A percentile compares a stretch with the other conserved stretches of the same genome.
Conservation (phyloP, 768 basidiomycete species). For the Boletus tylopilopsis region DNA sequence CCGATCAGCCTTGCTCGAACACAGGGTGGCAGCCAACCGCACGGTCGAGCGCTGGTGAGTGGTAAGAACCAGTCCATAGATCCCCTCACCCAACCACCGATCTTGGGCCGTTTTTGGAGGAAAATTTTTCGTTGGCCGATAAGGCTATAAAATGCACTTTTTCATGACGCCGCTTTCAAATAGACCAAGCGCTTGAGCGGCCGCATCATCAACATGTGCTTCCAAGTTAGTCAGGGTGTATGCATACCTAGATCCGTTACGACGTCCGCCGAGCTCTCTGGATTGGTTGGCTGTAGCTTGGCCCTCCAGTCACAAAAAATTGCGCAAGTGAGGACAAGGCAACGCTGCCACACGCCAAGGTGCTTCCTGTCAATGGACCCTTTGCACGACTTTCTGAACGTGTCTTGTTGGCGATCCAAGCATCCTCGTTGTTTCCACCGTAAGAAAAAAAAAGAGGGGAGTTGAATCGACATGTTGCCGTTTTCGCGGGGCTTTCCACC, state of each 20-base stretch:
- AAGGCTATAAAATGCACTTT: background rate
- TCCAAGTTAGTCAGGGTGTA: background rate
- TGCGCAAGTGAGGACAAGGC: background rate
- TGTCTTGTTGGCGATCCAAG: background rate
- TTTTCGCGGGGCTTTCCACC: background rate
- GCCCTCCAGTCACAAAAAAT: background rate
- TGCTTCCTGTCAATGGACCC: background rate
- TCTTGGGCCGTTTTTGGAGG: background rate
- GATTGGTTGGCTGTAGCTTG: background rate
- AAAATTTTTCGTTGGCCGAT: background rate
- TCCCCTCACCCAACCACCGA: conserved; percentile 3
- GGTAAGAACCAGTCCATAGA: background rate
- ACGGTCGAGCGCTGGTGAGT: background rate
- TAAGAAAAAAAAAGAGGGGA: background rate
- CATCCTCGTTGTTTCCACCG: background rate
- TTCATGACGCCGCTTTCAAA: background rate
- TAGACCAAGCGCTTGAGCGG: background rate
- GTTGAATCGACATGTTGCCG: conserved; percentile 8
- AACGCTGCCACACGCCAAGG: background rate
- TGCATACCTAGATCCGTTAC: background rate
- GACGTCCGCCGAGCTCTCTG: background rate
- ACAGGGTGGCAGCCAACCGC: background rate
- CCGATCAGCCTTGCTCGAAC: background rate
- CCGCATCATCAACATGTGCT: conserved; percentile 8
- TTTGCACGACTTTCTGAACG: background rate